A percentile compares a stretch with the other conserved stretches of the same genome.
These are phyloP conservation scores for Aspergillus fijiensis DNA, from an alignment of 2,329 filamentous ascomycete species.

Conservation along the genomic window DNA sequence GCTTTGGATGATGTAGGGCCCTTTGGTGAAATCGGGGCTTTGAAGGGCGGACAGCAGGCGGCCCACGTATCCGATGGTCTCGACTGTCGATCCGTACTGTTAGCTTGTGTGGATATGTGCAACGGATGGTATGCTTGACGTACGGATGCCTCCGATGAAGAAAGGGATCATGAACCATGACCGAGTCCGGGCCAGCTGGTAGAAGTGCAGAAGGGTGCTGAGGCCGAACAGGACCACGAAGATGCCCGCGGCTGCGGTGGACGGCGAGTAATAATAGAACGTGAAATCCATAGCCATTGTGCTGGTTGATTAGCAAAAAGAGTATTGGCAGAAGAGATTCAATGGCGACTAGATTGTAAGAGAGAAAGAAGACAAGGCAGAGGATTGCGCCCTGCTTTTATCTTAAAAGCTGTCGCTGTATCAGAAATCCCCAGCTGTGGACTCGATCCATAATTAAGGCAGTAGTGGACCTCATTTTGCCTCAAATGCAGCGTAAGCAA, in stretches of 20 bases:
- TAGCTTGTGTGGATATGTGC: background rate
- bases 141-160: constrained; percentile 38
- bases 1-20: constrained; percentile 30
- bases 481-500: background rate
- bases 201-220: constrained; percentile 24
- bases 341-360: background rate
- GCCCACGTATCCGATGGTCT: constrained; percentile 54
- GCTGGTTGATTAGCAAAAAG: too few species aligned
- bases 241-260: constrained; percentile 22
- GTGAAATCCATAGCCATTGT: constrained; percentile 13
- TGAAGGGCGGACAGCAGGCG: constrained; percentile 47
- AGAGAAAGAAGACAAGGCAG: background rate
- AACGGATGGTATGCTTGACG: constrained; percentile 8
- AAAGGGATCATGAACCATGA: constrained; percentile 33
- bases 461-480: background rate
- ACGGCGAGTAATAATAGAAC: constrained; percentile 28
- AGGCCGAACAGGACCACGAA: constrained; percentile 27
- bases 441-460: background rate
- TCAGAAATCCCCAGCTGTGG: background rate
- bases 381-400: constrained; percentile 3
- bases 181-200: constrained; percentile 25
- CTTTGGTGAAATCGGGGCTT: constrained; percentile 25
- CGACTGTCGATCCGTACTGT: constrained; percentile 38
- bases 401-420: background rate
- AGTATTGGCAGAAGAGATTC: background rate